phyloP scores from a whole-genome alignment of 1,284 basidiomycete species.

The Sanghuangporus baumii region DNA sequence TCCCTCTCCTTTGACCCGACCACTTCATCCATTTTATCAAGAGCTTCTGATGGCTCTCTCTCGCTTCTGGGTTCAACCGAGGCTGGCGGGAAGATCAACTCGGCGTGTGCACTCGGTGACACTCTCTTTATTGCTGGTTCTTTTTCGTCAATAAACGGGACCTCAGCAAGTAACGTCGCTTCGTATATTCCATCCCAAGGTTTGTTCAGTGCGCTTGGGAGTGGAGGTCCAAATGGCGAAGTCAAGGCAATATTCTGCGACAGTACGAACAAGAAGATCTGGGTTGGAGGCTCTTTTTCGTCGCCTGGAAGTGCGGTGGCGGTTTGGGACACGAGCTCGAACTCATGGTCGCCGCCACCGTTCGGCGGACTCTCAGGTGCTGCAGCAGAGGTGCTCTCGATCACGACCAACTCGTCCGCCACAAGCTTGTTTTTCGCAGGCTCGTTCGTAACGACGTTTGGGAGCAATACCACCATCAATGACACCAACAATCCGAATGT shows the following conservation, averaged over 20 bases:
- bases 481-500: conserved; percentile 71
- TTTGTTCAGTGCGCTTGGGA: conserved; percentile 56
- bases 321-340: conserved; percentile 64
- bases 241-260: conserved; percentile 85
- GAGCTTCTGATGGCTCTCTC: conserved; percentile 57
- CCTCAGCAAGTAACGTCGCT: conserved; percentile 61
- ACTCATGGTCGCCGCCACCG: conserved; percentile 69
- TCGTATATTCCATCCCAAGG: conserved; percentile 61
- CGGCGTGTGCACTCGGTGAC: conserved; percentile 59
- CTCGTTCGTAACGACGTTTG: conserved; percentile 74
- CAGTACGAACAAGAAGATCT: conserved; percentile 60
- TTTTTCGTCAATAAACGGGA: conserved; percentile 62
- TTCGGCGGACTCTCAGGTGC: conserved; percentile 82
- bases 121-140: conserved; percentile 72
- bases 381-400: conserved; percentile 65
- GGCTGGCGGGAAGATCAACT: conserved; percentile 57
- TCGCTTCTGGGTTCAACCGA: conserved; percentile 64
- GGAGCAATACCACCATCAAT: conserved; percentile 55
- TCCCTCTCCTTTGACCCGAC: conserved; percentile 59
- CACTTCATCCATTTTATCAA: conserved; percentile 64
- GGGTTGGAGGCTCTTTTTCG: conserved; percentile 83
- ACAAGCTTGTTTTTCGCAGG: conserved; percentile 84
- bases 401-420: conserved; percentile 68
- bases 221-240: conserved; percentile 61
- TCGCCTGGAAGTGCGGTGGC: conserved; percentile 72